Evolutionary conservation across 2,329 filamentous ascomycete species (phyloP), one percentile per base, ranked within the genome.

Genomic region (Botryotinia convoluta): DNA sequence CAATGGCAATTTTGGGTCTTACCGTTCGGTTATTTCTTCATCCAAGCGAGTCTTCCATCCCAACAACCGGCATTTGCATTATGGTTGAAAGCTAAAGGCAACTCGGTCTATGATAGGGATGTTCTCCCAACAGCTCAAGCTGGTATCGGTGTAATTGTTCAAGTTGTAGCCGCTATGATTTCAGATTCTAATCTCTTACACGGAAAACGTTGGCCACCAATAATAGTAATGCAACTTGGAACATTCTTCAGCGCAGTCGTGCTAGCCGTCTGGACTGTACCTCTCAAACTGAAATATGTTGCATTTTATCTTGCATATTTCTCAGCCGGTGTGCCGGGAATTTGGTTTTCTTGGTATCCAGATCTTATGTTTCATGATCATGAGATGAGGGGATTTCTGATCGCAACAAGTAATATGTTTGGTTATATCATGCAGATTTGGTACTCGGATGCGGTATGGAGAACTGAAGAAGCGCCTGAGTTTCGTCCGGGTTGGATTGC

Each of bases 171-270:
- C 1, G 78, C 75, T 1, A 79, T 78, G 74, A 39, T 78, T 0
- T 79, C 77, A 0, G 78, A 79, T 45, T 78, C 78, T 26, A 75
- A 76, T 1, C 61, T 79, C 0, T 71, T 79, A 8, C 61, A 48
- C 69, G 79, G 80, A 29, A 64, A 69, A 20, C 74, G 77, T 8
- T 79, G 77, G 77, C 76, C 78, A 73, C 74, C 76, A 2, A 78
- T 79, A 22, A 67, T 73, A 4, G 45, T 74, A 20, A 77, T 78
- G 78, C 77, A 79, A 69, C 73, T 72, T 3, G 75, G 73, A 14
- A 76, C 75, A 6, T 35, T 79, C 8, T 81, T 82, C 54, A 75
- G 78, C 4, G 74, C 74, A 12, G 77, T 82, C 32, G 77, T 81
- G 4, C 54, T 76, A 3, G 67, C 69, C 1, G 51, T 72, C 3